A percentile compares a stretch with the other conserved stretches of the same genome.
phyloP scores from a whole-genome alignment of 2,329 filamentous ascomycete species.

The Neobulgaria alba region DNA sequence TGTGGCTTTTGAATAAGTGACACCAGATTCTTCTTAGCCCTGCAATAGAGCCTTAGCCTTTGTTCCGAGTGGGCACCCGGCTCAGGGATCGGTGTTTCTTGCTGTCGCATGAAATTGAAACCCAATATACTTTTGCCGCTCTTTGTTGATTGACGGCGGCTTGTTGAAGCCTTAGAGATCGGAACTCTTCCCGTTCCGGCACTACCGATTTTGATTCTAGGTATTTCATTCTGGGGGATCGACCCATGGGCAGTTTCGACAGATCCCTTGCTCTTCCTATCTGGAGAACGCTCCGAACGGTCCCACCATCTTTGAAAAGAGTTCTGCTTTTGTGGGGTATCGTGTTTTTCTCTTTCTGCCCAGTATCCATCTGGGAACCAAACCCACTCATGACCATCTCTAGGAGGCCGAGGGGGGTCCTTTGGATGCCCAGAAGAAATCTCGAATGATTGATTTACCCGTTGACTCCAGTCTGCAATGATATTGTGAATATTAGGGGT shows the following conservation, averaged over 20 bases:
- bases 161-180: not conserved
- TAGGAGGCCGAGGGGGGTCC: constrained; percentile 48
- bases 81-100: not conserved
- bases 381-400: constrained; percentile 49
- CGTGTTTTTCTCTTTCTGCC: constrained; percentile 45
- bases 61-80: not conserved
- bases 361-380: constrained; percentile 56
- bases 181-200: not conserved
- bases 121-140: constrained; percentile 2
- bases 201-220: not conserved
- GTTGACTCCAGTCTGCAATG: not conserved
- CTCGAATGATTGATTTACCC: not conserved
- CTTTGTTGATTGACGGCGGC: not conserved
- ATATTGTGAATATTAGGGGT: not conserved
- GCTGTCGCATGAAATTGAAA: constrained; percentile 1
- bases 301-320: constrained; percentile 14
- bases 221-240: not conserved
- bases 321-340: constrained; percentile 4
- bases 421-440: constrained; percentile 1
- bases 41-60: constrained; percentile 17
- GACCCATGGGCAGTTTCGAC: not conserved
- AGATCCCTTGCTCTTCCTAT: constrained; percentile 7
- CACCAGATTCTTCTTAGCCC: constrained; percentile 18
- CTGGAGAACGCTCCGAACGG: constrained; percentile 9
- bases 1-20: constrained; percentile 7